Evolutionary conservation across 2,329 filamentous ascomycete species (phyloP).

Genomic region (Monilinia laxa): DNA sequence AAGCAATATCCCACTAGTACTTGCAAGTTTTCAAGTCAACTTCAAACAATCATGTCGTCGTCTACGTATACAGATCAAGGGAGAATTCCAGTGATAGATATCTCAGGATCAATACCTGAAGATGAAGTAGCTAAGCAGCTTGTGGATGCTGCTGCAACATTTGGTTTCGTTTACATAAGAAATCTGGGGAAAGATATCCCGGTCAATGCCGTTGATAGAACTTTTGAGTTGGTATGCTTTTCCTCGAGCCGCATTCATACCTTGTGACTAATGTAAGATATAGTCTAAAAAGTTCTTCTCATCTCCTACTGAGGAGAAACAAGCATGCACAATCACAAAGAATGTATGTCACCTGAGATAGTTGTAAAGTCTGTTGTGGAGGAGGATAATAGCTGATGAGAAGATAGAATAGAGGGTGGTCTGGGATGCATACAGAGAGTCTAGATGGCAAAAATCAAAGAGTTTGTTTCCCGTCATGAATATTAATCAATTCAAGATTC

Average conservation of each 20-base stretch:
- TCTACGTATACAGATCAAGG: neutral
- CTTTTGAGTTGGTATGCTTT: constrained; percentile 67
- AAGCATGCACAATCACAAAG: constrained; percentile 69
- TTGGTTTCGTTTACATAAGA: constrained; percentile 88
- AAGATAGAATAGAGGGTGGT: constrained; percentile 80
- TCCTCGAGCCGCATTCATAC: neutral
- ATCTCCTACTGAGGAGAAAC: constrained; percentile 69
- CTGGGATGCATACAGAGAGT: constrained; percentile 82
- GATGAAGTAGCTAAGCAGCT: constrained; percentile 63
- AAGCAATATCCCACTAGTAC: neutral
- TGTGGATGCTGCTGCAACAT: constrained; percentile 74
- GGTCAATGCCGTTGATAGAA: constrained; percentile 61
- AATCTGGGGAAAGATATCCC: constrained; percentile 71
- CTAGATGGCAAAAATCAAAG: constrained; percentile 81
- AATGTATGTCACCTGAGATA: constrained; percentile 44
- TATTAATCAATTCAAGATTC: neutral
- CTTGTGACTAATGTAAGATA: constrained; percentile 19
- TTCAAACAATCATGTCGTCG: constrained; percentile 9
- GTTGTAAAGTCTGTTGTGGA: constrained; percentile 17
- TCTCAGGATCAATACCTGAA: constrained; percentile 59
- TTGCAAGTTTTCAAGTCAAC: neutral
- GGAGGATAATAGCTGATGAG: constrained; percentile 23
- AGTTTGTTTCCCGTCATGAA: constrained; percentile 46
- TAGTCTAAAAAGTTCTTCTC: constrained; percentile 73
- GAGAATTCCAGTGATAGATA: constrained; percentile 78